These are phyloP conservation scores for Hanseniaspora vineae DNA, from an alignment of 805 yeast species.

Conservation along the genomic window DNA sequence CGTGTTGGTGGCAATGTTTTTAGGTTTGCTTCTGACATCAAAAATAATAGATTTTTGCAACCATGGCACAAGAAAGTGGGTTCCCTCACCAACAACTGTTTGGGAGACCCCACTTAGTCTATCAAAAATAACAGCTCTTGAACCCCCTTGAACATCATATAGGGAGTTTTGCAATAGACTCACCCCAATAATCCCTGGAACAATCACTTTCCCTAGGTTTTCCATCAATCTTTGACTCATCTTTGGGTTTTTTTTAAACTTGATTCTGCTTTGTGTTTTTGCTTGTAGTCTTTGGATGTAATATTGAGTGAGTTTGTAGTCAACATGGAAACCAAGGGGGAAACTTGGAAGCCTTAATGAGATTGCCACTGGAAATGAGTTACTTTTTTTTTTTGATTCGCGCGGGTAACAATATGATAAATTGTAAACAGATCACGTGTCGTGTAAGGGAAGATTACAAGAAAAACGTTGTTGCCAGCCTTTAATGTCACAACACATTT, in stretches of 20 bases:
- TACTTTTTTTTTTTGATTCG: too few relatives aligned
- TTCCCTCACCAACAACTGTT: constrained; percentile 89
- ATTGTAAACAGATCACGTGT: too few relatives aligned
- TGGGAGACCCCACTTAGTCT: constrained; percentile 79
- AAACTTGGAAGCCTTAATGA: too few relatives aligned
- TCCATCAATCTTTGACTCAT: constrained; percentile 14
- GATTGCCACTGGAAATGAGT: too few relatives aligned
- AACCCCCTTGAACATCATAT: constrained; percentile 93
- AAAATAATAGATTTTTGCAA: constrained; percentile 79
- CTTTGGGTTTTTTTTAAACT: constrained; percentile 1
- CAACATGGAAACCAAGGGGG: too few relatives aligned
- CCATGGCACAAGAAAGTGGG: constrained; percentile 95
- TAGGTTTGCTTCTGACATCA: constrained; percentile 93
- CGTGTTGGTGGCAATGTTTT: constrained; percentile 84
- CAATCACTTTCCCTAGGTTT: constrained; percentile 33
- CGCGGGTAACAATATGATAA: too few relatives aligned
- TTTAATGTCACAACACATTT: too few relatives aligned
- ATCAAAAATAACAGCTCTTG: constrained; percentile 91
- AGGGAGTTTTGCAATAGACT: constrained; percentile 70
- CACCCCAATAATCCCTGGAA: constrained; percentile 58
- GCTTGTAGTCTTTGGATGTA: background rate
- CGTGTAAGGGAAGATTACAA: too few relatives aligned
- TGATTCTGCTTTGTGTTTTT: background rate
- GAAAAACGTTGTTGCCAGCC: too few relatives aligned
- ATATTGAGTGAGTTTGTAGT: background rate